Base-by-base conservation (phyloP, 2,329 filamentous ascomycete genomes). In the Penicillium sp. region DNA sequence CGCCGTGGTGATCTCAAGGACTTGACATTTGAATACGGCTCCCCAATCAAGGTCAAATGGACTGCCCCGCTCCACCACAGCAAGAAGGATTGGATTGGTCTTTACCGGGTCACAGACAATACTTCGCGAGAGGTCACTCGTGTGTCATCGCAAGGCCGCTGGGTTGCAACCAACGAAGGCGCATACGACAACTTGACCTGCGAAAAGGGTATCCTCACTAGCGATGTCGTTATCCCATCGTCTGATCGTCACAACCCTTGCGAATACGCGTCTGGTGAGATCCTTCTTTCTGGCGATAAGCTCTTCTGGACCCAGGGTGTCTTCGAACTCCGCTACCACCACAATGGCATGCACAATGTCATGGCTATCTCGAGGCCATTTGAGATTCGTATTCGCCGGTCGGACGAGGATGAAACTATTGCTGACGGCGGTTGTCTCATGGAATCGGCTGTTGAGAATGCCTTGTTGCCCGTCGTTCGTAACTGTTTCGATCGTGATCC, bases 21-120 rank as follows among this genome's bases (percentile, higher is more conserved):
- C 1, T 79, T 91, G 61, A 84, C 87, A 0, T 88, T 96, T 51
- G 88, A 96, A 71, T 99, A 97, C 64, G 94, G 94, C 35, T 84
- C 91, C 0, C 91, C 94, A 0, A 90, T 99, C 71, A 88, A 84
- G 63, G 90, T 97, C 60, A 89, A 85, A 65, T 99, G 94, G 94
- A 89, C 85, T 28, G 94, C 93, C 0, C 93, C 94, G 0, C 80
- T 86, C 36, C 90, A 91, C 61, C 94, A 97, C 75, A 88, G 87
- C 76, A 91, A 89, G 71, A 89, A 88, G 67, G 94, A 99, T 73
- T 99, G 94, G 94, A 87, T 99, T 50, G 93, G 93, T 4, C 81
- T 99, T 6, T 99, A 97, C 78, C 91, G 92, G 84, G 91, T 99
- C 3, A 91, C 91, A 3, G 93, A 97, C 74, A 99, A 97, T 69